Base-by-base conservation (phyloP, 805 yeast genomes). In the Clavispora phyllophila region DNA sequence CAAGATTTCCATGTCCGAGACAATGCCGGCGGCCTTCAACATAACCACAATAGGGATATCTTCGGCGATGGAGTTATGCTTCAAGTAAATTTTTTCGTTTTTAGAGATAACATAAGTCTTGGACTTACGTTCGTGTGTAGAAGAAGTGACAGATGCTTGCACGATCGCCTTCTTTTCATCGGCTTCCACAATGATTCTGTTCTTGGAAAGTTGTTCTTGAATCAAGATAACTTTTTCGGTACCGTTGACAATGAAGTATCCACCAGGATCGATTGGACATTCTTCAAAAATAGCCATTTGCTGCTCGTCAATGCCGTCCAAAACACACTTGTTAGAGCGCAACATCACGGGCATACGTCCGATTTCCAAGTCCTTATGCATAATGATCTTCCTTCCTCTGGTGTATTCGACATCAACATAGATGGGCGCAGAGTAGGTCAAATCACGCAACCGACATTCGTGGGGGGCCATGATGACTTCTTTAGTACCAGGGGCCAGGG, bases 281-380 rank as follows among this genome's bases (percentile, higher is more conserved):
- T 93, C 99, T 54, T 87, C 83, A 52, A 86, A 72, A 20, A 68
- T 68, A 0, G 99, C 97, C 98, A 93, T 91, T 53, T 80, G 84
- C 24, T 69, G 62, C 56, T 91, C 96, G 39, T 79, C 72, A 37
- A 85, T 81, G 15, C 89, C 95, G 48, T 80, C 80, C 46, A 93
- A 70, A 27, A 87, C 82, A 75, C 99, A 93, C 61, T 89, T 88
- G 60, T 88, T 87, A 20, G 96, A 86, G 55, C 97, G 76, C 54
- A 93, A 74, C 99, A 93, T 93, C 56, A 93, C 82, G n/a, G 99
- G 99, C 96, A 93, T 93, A 58, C 96, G 79, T 27, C 99, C 99
- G 47, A 93, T 91, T 61, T 90, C 97, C 46, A 93, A 76, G 58
- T 88, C 95, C 55, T 85, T 77, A 54, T 88, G 91, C 72, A 87